phyloP scores from a whole-genome alignment of 2,329 filamentous ascomycete genomes.

The Dothidotthia symphoricarpi region DNA sequence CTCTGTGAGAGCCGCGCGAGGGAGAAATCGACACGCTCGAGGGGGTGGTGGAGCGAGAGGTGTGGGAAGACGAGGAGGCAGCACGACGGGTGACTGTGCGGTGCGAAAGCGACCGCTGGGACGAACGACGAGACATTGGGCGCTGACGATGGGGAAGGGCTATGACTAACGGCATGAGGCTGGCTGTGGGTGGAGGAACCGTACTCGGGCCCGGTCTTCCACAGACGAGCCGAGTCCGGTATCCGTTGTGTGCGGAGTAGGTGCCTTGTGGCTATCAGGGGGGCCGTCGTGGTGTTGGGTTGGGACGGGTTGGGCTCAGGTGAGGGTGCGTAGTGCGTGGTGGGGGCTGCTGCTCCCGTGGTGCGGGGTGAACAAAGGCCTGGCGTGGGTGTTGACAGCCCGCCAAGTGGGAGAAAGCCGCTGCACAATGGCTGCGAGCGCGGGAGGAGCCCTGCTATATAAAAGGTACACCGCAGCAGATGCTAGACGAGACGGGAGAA shows the following conservation, averaged over 20 bases:
- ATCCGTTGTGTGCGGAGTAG: conserved; percentile 17
- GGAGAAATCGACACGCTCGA: conserved; percentile 34
- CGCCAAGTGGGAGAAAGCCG: no score
- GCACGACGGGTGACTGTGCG: conserved; percentile 28
- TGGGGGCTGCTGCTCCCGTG: conserved; percentile 1
- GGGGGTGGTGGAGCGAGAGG: conserved; percentile 21
- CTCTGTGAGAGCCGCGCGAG: conserved; percentile 22
- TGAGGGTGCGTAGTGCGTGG: conserved; percentile 11
- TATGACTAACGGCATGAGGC: conserved; percentile 47
- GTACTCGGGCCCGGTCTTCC: conserved; percentile 40
- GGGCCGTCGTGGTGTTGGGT: conserved; percentile 9
- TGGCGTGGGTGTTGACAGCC: no score
- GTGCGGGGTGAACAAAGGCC: no score
- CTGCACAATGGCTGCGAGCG: no score
- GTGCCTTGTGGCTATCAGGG: conserved; percentile 25
- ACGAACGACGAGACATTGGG: conserved; percentile 20
- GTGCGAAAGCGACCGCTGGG: conserved; percentile 32
- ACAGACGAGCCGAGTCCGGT: conserved; percentile 42
- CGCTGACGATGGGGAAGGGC: conserved; percentile 37
- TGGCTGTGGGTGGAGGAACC: conserved; percentile 31
- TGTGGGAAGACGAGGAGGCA: conserved; percentile 26
- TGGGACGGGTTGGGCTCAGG: conserved; percentile 13
- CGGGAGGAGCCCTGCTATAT: no score
- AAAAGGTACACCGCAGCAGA: no score
- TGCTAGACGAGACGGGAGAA: no score